Evolutionary conservation across 2,329 filamentous ascomycete species (phyloP), one percentile per base, ranked within the genome.

Genomic region (Xylariaceae sp.): DNA sequence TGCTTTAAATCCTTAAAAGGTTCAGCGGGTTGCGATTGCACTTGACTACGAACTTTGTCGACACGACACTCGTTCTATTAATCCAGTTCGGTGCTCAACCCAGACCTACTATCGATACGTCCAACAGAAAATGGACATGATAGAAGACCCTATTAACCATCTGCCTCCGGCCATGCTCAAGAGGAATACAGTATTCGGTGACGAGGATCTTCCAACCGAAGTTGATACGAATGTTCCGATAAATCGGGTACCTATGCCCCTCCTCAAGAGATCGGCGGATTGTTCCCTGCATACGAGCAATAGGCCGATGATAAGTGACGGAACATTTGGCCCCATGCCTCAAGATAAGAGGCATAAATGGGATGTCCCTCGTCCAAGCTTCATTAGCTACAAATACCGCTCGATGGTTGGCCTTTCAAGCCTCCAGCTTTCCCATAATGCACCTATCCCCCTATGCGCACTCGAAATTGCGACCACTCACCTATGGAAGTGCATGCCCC

Each of bases 301-400:
- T 6, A 55, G 61, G 2, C 66, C 64, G 65, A 67, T 60, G 2
- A 12, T 66, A 12, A 55, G 46, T 43, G 64, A 67, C 47, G 60
- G 61, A 2, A 65, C 63, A 2, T 67, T 47, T 15, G 42, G 53
- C 0, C 59, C 58, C 8, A 39, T 63, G 16, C 62, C 63, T 16
- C 44, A 55, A 16, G 37, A 53, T 21, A 62, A 57, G 49, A 61
- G 60, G 26, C 54, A 49, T 18, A 65, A 59, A 52, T 56, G 36
- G 39, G 60, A 67, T 30, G 58, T 62, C 6, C 65, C 64, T 6
- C 49, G 47, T 36, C 61, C 64, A 8, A 51, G 7, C 13, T 60
- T 45, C 47, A 43, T 62, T 21, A 45, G 56, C 9, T 16, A 54
- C 8, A 44, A 55, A 0, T 59, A 52, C 29, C 57, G 58, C 40